Percentiles rank a stretch among this genome's conserved stretches.
Conservation (phyloP, 2,329 filamentous ascomycete genomes). For the Fusarium sp. region DNA sequence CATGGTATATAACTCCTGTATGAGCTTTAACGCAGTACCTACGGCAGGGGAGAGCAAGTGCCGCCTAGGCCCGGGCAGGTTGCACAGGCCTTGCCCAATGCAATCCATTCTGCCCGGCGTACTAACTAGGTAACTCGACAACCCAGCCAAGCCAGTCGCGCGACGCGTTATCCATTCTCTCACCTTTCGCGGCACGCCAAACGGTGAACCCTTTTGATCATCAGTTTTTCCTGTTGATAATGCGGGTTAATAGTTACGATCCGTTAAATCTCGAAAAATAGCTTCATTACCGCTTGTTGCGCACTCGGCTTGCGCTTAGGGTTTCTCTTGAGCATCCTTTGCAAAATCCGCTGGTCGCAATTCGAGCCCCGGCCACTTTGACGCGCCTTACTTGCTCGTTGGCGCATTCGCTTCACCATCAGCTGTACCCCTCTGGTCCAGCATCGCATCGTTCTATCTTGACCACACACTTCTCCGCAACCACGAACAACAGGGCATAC, state of each 20-base stretch:
- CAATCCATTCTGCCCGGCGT: slow-evolving; percentile 7
- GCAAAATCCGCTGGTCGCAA: slow-evolving; percentile 38
- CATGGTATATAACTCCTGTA: not conserved
- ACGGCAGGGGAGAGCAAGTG: not conserved
- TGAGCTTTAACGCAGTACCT: not conserved
- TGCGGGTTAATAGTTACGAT: slow-evolving; percentile 15
- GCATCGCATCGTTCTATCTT: slow-evolving; percentile 14
- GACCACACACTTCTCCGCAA: slow-evolving; percentile 8
- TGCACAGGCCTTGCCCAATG: slow-evolving; percentile 16
- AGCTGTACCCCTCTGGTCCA: slow-evolving; percentile 34
- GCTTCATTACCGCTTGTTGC: slow-evolving; percentile 1
- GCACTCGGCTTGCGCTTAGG: slow-evolving; percentile 4
- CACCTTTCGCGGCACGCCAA: slow-evolving; percentile 33
- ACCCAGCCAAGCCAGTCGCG: slow-evolving; percentile 32
- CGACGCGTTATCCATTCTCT: slow-evolving; percentile 44
- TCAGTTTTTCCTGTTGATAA: slow-evolving; percentile 18
- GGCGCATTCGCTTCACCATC: slow-evolving; percentile 41
- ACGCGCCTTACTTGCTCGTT: slow-evolving; percentile 34
- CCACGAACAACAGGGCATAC: slow-evolving; percentile 24
- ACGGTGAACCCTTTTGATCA: slow-evolving; percentile 6
- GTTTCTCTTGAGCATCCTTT: not conserved
- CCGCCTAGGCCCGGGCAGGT: not conserved
- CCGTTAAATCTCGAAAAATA: slow-evolving; percentile 17
- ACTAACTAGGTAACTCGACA: slow-evolving; percentile 11
- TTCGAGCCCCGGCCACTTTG: slow-evolving; percentile 35